Conservation (phyloP, 2,329 filamentous ascomycete species). For the Fusarium mexicanum region DNA sequence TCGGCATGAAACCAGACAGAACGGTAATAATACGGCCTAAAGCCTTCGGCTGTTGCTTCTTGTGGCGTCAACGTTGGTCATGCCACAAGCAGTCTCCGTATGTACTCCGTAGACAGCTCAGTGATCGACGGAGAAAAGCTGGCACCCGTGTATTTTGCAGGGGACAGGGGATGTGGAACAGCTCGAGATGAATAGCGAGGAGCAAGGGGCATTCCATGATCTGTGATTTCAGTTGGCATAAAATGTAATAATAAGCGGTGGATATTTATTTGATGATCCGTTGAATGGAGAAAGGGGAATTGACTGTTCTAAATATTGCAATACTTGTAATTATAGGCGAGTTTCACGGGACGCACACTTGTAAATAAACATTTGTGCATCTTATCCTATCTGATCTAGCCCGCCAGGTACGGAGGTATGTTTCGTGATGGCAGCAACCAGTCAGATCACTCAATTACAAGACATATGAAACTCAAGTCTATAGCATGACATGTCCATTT, state of each 20-base stretch:
- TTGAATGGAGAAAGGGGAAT: constrained; percentile 14
- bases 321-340: neutral
- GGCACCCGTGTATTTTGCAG: neutral
- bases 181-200: constrained; percentile 18
- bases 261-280: constrained; percentile 10
- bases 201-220: constrained; percentile 18
- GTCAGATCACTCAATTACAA: constrained; percentile 26
- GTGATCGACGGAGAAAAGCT: constrained; percentile 7
- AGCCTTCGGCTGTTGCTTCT: neutral
- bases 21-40: neutral
- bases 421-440: constrained; percentile 11
- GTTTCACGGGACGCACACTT: neutral
- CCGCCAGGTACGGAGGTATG: constrained; percentile 17
- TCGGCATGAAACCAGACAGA: neutral
- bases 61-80: constrained; percentile 7
- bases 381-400: constrained; percentile 21
- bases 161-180: constrained; percentile 15
- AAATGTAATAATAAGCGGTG: constrained; percentile 36
- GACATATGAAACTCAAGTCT: constrained; percentile 5
- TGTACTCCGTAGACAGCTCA: neutral
- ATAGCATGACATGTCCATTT: constrained; percentile 10
- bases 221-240: constrained; percentile 31
- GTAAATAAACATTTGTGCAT: constrained; percentile 8
- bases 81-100: neutral
- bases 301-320: neutral